Evolutionary conservation across 2,329 filamentous ascomycete genomes (phyloP), one percentile per base, ranked within the genome.

Genomic region (Metarhizium album): DNA sequence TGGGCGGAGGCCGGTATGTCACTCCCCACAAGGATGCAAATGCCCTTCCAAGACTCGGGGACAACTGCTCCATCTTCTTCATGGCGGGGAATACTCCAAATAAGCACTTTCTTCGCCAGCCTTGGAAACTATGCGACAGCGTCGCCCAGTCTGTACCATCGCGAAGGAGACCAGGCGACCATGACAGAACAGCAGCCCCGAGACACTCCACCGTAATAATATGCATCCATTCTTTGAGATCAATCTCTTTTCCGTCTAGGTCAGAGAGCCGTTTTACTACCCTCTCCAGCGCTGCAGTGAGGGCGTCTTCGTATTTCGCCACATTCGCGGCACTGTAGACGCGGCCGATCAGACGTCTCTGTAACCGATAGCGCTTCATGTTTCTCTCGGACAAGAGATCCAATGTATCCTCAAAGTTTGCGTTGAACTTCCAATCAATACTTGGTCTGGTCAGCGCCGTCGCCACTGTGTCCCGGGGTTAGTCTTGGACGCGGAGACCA

Each of bases 171-270:
- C 72, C 70, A 0, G 75, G 75, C 0, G 75, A 76, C 75, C 75
- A 78, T 0, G 73, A 73, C 1, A 79, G 61, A 1, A 78, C 74
- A 2, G 70, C 60, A 1, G 74, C 73, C 0, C 72, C 70, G 2
- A 79, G 69, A 22, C 71, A 76, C 54, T 79, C 75, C 29, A 79
- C 73, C 1, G 68, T 70, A 18, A 76, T 64, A 51, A 79, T 77
- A 60, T 79, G 75, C 74, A 78, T 78, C 75, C 75, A 79, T 49
- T 76, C 71, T 47, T 73, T 74, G 18, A 79, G 57, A 51, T 78
- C 73, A 3, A 78, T 57, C 27, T 70, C 64, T 1, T 59, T 56
- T 0, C 72, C 72, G 0, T 66, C 45, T 1, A 75, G 57, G 0
- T 52, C 51, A 3, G 58, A 61, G 0, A 79, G 55, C 24, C 65